Percentiles rank a stretch among this genome's conserved stretches.
Conservation (phyloP, 495 filamentous ascomycete genomes). For the Aspergillus sparsus region DNA sequence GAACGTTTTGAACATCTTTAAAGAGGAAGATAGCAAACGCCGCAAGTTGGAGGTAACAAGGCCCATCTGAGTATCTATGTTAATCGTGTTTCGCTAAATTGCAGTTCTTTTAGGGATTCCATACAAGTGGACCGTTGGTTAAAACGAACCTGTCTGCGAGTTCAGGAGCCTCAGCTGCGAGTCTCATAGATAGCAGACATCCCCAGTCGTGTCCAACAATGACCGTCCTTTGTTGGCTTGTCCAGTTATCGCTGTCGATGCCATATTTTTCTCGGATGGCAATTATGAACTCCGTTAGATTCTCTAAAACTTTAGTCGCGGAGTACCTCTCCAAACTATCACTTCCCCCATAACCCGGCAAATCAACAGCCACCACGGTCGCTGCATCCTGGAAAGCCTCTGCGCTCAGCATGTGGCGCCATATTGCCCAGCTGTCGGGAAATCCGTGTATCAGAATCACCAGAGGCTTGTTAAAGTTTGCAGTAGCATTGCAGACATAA, state of each 20-base stretch:
- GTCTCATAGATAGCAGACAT: constrained; percentile 49
- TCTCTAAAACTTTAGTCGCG: constrained; percentile 51
- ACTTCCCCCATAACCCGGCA: constrained; percentile 58
- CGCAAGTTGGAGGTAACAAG: constrained; percentile 35
- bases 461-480: constrained; percentile 32
- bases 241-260: constrained; percentile 32
- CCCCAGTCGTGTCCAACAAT: constrained; percentile 62
- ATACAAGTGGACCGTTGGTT: constrained; percentile 51
- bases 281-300: constrained; percentile 51
- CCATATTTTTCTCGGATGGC: constrained; percentile 49
- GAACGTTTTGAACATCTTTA: constrained; percentile 51
- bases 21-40: constrained; percentile 38
- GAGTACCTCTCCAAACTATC: constrained; percentile 48
- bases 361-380: constrained; percentile 52
- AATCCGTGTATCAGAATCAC: constrained; percentile 61
- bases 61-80: constrained; percentile 26
- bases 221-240: constrained; percentile 40
- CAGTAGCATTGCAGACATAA: constrained; percentile 47
- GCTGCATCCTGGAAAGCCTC: constrained; percentile 34
- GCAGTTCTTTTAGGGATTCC: constrained; percentile 17
- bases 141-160: constrained; percentile 56
- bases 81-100: constrained; percentile 2
- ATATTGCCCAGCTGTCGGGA: constrained; percentile 58
- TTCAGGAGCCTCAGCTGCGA: constrained; percentile 56
- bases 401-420: constrained; percentile 45